These are phyloP conservation scores for Helicostylum pulchrum DNA, from an alignment of 192 early-diverging fungal genomes.

Conservation along the genomic window DNA sequence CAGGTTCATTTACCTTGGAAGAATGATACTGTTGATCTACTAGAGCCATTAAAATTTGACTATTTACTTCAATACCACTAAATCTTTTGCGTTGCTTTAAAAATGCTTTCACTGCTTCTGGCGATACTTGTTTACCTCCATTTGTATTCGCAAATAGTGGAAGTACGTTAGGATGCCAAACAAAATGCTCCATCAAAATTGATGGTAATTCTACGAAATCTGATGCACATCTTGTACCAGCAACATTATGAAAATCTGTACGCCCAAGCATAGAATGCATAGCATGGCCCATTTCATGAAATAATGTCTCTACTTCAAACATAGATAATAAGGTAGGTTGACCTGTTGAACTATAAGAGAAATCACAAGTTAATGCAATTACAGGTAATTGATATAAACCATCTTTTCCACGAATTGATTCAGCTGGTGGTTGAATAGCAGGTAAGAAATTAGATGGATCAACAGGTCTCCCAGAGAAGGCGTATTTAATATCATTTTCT, in stretches of 20 bases:
- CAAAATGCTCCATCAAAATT: conserved; percentile 93
- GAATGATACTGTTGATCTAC: conserved; percentile 92
- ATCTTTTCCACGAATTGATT: conserved; percentile 8
- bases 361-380: conserved; percentile 74
- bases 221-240: conserved; percentile 89
- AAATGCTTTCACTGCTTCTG: conserved; percentile 49
- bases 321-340: conserved; percentile 66
- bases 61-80: conserved; percentile 75
- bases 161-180: conserved; percentile 68
- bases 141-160: conserved; percentile 73
- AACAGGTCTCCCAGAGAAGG: conserved; percentile 7
- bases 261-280: conserved; percentile 96
- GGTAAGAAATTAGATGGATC: not conserved
- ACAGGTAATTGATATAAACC: conserved; percentile 67
- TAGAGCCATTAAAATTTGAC: conserved; percentile 88
- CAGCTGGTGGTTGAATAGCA: not conserved
- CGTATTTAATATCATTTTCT: conserved; percentile 41
- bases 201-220: conserved; percentile 99
- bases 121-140: conserved; percentile 52
- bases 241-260: conserved; percentile 94
- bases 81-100: conserved; percentile 53
- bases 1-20: conserved; percentile 30
- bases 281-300: conserved; percentile 99
- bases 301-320: conserved; percentile 90
- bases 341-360: conserved; percentile 28